phyloP scores from a whole-genome alignment of 2,329 filamentous ascomycete species.

The Calonectria crousiana region DNA sequence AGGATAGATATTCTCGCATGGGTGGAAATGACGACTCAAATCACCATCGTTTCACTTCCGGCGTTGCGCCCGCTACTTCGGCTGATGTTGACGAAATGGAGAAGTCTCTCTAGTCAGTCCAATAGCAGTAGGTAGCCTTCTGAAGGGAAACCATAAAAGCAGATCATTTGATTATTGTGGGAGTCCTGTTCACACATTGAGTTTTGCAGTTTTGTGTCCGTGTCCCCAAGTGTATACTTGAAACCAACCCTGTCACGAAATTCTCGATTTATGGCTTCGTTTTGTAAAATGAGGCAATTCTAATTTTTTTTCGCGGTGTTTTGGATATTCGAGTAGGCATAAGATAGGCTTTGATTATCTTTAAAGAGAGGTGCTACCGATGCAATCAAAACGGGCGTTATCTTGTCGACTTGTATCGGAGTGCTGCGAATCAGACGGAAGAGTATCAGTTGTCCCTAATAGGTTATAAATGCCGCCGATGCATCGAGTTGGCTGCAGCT shows the following conservation, averaged over 20 bases:
- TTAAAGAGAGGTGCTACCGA: neutral
- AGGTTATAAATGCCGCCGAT: neutral
- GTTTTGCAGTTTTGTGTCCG: neutral
- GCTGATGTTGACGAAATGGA: neutral
- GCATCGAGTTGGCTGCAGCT: neutral
- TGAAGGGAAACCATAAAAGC: neutral
- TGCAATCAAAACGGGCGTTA: neutral
- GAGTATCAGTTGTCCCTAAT: neutral
- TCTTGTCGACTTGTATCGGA: neutral
- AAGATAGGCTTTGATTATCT: neutral
- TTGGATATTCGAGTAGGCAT: neutral
- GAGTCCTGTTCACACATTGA: neutral
- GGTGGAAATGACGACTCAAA: neutral
- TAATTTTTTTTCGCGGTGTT: neutral
- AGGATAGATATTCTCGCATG: neutral
- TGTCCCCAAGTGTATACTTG: neutral
- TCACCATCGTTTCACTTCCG: constrained; percentile 2
- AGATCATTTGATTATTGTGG: neutral
- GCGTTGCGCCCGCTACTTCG: neutral
- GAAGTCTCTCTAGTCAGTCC: neutral
- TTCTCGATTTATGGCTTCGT: neutral
- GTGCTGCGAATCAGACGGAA: neutral
- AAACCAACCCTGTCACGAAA: neutral
- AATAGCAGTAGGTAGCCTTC: neutral
- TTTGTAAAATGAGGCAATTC: neutral